Base-by-base conservation (phyloP, 768 basidiomycete genomes). In the Rhodotorula babjevae region DNA sequence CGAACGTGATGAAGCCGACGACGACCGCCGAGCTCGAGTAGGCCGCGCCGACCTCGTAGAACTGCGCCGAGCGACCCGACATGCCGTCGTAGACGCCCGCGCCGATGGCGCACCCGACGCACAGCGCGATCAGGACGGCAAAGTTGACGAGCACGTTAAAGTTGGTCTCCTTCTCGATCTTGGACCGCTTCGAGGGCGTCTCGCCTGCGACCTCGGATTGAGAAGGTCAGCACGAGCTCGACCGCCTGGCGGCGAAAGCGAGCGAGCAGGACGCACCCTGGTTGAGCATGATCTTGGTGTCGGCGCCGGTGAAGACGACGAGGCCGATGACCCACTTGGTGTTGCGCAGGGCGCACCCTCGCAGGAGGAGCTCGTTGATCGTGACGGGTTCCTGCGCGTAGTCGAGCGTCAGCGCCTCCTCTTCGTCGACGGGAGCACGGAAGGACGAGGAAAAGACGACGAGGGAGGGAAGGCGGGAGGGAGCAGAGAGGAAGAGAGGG, bases 61-160 rank as follows among this genome's bases (percentile, higher is more conserved):
- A 85, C 59, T 86, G 82, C 2, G 87, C 85, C 76, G 92, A 93
- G 7, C 89, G 91, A 14, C 83, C 83, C 3, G 81, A 79, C 74
- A 82, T 82, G 29, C 84, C 83, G 67, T 92, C 88, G 77, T 87
- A 84, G 65, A 90, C 79, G 2, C 93, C 95, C 77, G 86, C 90
- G 78, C 88, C 85, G 56, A 93, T 86, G 15, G 87, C 93, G 7
- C 89, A 86, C 44, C 88, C 81, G 14, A 87, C 74, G 80, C 93
- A 96, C 85, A 97, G 90, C 52, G 85, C 63, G 55, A 88, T 79
- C 68, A 98, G 84, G 71, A 96, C 81, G 56, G 85, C 82, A 79
- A 97, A 97, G 81, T 97, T 98, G 83, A 96, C 90, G 63, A 94
- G 83, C 75, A 97, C 95, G 79, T 97, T 98, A 84, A 93, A 95